Evolutionary conservation across 1,284 basidiomycete species (phyloP).

Genomic region (Rhodotorula sp.): DNA sequence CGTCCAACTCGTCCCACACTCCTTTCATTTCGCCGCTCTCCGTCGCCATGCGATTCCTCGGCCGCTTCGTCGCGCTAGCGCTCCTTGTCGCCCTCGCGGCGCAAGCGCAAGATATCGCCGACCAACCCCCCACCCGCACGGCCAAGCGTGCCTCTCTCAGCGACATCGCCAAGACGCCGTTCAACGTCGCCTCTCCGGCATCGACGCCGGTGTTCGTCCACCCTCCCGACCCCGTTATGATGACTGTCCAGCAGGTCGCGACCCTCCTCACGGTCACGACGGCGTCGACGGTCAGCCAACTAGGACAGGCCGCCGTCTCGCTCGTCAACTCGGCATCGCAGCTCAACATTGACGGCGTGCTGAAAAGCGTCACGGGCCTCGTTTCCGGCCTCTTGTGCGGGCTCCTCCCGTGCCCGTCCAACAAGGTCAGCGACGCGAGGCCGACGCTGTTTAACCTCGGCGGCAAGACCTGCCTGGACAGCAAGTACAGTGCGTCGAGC

Average conservation of each 20-base stretch:
- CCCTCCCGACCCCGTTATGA: not conserved
- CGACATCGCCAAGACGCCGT: not conserved
- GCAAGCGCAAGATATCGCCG: no score
- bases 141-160: not conserved
- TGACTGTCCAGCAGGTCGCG: constrained; percentile 7
- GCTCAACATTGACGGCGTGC: constrained; percentile 13
- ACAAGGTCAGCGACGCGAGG: not conserved
- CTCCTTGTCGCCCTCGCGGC: no score
- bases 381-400: constrained; percentile 3
- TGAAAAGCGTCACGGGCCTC: not conserved
- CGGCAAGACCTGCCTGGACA: constrained; percentile 29
- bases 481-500: constrained; percentile 8
- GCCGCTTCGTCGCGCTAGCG: no score
- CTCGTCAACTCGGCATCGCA: constrained; percentile 2
- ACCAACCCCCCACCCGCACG: not conserved
- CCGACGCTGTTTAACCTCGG: constrained; percentile 3
- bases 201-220: constrained; percentile 15
- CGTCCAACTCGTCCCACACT: no score
- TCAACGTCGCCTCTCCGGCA: constrained; percentile 7
- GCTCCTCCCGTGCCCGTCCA: not conserved
- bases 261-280: constrained; percentile 8
- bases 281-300: not conserved
- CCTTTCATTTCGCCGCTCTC: no score
- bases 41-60: no score
- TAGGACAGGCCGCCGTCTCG: not conserved